Evolutionary conservation across 192 early-diverging fungal genomes (phyloP).

Genomic region (Coemansia sp.): DNA sequence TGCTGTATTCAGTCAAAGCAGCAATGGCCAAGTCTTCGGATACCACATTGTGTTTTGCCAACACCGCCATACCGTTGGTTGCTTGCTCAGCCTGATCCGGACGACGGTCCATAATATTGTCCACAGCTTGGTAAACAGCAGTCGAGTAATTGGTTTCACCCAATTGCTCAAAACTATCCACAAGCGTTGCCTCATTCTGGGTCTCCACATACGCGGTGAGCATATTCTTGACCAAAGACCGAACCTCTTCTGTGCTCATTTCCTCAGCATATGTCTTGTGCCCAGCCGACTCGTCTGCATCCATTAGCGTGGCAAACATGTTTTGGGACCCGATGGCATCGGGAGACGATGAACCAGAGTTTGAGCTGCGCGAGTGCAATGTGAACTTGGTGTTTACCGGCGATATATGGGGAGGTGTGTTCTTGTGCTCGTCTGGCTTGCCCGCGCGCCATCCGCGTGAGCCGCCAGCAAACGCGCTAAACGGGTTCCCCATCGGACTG

Average conservation of each 20-base stretch:
- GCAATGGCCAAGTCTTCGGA: slow-evolving; percentile 41
- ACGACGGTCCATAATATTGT: slow-evolving; percentile 48
- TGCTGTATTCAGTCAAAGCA: slow-evolving; percentile 49
- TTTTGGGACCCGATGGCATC: neutral
- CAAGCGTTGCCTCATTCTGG: neutral
- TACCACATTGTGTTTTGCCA: slow-evolving; percentile 30
- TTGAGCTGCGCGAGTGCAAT: neutral
- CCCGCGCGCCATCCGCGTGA: slow-evolving; percentile 24
- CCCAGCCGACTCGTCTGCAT: neutral
- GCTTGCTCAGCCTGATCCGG: slow-evolving; percentile 55
- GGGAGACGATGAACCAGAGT: neutral
- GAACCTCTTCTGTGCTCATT: neutral
- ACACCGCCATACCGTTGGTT: neutral
- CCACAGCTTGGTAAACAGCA: neutral
- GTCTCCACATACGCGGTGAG: neutral
- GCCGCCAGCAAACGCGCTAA: slow-evolving; percentile 45
- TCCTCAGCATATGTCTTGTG: neutral
- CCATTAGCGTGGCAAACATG: slow-evolving; percentile 3
- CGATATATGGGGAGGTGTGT: slow-evolving; percentile 34
- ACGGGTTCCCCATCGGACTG: neutral
- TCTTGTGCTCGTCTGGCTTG: neutral
- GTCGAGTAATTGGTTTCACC: neutral
- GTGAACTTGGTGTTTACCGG: slow-evolving; percentile 3
- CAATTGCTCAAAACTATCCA: neutral
- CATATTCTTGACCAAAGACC: neutral